Conservation (phyloP, 495 filamentous ascomycete species). For the Penicillium manginii region DNA sequence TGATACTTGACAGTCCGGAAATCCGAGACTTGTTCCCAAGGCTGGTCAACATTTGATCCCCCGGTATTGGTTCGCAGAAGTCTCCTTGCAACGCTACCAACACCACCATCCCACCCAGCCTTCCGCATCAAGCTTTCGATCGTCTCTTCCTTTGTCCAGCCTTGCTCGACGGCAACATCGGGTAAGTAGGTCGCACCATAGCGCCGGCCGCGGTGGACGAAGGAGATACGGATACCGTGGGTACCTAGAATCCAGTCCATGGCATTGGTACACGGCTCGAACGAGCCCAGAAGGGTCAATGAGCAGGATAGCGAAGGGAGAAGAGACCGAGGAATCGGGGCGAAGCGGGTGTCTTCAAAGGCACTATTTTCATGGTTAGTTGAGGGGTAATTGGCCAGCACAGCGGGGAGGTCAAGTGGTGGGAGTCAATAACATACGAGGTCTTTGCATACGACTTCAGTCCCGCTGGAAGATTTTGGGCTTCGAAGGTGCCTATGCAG, state of each 20-base stretch:
- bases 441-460: constrained; percentile 83
- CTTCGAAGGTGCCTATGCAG: constrained; percentile 95
- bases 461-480: constrained; percentile 71
- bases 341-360: constrained; percentile 84
- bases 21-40: constrained; percentile 73
- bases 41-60: constrained; percentile 27
- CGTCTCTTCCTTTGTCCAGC: constrained; percentile 94
- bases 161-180: constrained; percentile 89
- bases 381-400: not conserved
- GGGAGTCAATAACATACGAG: constrained; percentile 57
- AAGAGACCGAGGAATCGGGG: constrained; percentile 68
- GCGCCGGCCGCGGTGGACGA: constrained; percentile 65
- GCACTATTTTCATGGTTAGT: constrained; percentile 53
- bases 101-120: constrained; percentile 72
- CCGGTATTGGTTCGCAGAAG: constrained; percentile 35
- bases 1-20: constrained; percentile 80
- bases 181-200: constrained; percentile 83
- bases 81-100: constrained; percentile 54
- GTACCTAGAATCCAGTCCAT: constrained; percentile 86
- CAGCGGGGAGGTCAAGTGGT: not conserved
- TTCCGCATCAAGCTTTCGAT: constrained; percentile 89
- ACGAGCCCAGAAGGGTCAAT: constrained; percentile 76
- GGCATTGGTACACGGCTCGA: constrained; percentile 69
- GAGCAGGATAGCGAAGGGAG: constrained; percentile 70
- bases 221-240: constrained; percentile 82